phyloP scores from a whole-genome alignment of 23 red algal genomes.

The Porphyridium purpureum region DNA sequence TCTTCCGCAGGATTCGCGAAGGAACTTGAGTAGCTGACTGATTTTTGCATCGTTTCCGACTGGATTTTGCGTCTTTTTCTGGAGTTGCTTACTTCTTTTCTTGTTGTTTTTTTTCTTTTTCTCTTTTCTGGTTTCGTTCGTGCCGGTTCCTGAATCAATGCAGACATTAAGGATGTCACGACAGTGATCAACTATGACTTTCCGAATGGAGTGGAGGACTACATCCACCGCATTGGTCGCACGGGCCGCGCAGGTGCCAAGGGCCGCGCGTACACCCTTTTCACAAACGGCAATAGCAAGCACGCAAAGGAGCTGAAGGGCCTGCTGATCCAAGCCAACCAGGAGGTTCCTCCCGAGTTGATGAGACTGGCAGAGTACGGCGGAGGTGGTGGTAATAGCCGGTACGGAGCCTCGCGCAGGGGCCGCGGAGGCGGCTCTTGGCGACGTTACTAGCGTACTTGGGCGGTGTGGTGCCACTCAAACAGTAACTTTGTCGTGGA shows the following conservation, averaged over 20 bases:
- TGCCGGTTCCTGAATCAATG: constrained; percentile 1
- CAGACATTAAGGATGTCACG: constrained; percentile 89
- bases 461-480: too few relatives aligned
- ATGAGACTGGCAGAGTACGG: constrained; percentile 6
- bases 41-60: background rate
- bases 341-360: constrained; percentile 75
- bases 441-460: too few relatives aligned
- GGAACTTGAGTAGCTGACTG: background rate
- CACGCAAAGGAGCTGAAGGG: constrained; percentile 50
- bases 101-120: background rate
- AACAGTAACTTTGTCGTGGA: too few relatives aligned
- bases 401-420: constrained; percentile 17
- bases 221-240: constrained; percentile 93
- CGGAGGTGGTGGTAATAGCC: constrained; percentile 24
- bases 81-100: background rate
- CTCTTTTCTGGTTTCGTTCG: background rate
- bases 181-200: constrained; percentile 96
- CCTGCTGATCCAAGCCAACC: constrained; percentile 61
- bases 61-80: background rate
- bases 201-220: constrained; percentile 91
- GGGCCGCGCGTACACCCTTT: constrained; percentile 77
- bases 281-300: constrained; percentile 49
- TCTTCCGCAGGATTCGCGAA: background rate
- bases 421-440: constrained; percentile 35
- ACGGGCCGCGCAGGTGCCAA: constrained; percentile 88